Conservation (phyloP, 2,329 filamentous ascomycete genomes). For the Colletotrichum chrysophilum region DNA sequence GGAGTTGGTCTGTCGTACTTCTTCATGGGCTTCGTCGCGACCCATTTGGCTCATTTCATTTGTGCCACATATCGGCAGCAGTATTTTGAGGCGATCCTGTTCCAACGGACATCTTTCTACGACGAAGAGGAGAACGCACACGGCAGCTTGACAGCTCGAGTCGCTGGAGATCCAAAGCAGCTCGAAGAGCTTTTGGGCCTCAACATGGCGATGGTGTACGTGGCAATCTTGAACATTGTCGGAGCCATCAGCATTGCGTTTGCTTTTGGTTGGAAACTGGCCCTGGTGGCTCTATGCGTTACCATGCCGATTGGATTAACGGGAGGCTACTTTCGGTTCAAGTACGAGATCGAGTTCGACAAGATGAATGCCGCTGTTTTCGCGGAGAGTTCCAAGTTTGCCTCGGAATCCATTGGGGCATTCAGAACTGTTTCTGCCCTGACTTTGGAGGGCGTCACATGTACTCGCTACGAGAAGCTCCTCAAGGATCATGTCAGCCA, state of each 20-base stretch:
- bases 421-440: conserved; percentile 76
- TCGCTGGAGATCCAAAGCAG: conserved; percentile 62
- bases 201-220: conserved; percentile 67
- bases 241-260: conserved; percentile 73
- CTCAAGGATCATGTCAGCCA: conserved; percentile 62
- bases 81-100: conserved; percentile 66
- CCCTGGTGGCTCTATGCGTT: conserved; percentile 69
- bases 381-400: conserved; percentile 75
- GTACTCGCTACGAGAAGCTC: conserved; percentile 63
- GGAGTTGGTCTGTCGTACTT: conserved; percentile 60
- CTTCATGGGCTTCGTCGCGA: conserved; percentile 48
- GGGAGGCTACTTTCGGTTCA: conserved; percentile 56
- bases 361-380: conserved; percentile 73
- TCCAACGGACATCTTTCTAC: conserved; percentile 65
- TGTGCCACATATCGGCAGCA: conserved; percentile 62
- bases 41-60: conserved; percentile 50
- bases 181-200: conserved; percentile 67
- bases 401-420: conserved; percentile 74
- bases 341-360: conserved; percentile 70
- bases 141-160: conserved; percentile 62
- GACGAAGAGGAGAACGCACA: conserved; percentile 65
- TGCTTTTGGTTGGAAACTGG: conserved; percentile 78
- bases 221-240: conserved; percentile 68
- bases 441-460: conserved; percentile 72
- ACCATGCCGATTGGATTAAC: conserved; percentile 55